Evolutionary conservation across 345 rosid genomes (phyloP), one percentile per base, ranked within the genome.

Genomic region (Garcia nutans): DNA sequence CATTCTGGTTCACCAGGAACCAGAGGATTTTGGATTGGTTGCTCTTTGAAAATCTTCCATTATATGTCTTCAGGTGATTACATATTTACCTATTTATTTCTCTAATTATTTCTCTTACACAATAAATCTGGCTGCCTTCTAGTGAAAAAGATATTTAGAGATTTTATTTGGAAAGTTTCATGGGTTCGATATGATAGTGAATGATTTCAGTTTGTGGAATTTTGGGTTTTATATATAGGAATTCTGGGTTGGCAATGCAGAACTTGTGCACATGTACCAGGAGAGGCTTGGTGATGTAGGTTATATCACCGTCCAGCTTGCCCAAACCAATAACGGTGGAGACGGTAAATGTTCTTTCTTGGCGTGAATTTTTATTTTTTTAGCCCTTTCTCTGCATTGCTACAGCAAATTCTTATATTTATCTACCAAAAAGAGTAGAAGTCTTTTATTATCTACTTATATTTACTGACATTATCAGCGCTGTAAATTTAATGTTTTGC

Each of bases 221-320:
- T 69, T 65, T 55, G 49, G 52, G 22, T 44, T 44, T 67, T 44
- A 52, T n/a, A 20, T 54, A 28, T 33, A 92, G 95, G 97, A 92
- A 84, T 87, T 92, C 78, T 92, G 95, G 97, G 86, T 90, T 70
- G 92, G 87, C 61, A 92, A 88, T 82, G 88, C 88, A 73, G 97
- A 92, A 73, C 85, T 89, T 64, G 97, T 90, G 77, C 82, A 63
- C 54, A 88, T 92, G 93, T 92, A 88, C 74, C 85, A 85, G 77
- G 76, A 85, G 4, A 84, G 85, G 47, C 90, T 92, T 68, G 82
- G 81, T 68, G 77, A 82, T 78, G 91, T 90, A 13, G 97, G 95
- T 70, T 92, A 90, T 78, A 56, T 74, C 26, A 84, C 83, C 73
- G 87, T 85, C 81, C 88, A 87, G 77, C 83, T 92, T 57, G 89